Conservation (phyloP, 176 grass and related monocot species). For the Themeda triandra region DNA sequence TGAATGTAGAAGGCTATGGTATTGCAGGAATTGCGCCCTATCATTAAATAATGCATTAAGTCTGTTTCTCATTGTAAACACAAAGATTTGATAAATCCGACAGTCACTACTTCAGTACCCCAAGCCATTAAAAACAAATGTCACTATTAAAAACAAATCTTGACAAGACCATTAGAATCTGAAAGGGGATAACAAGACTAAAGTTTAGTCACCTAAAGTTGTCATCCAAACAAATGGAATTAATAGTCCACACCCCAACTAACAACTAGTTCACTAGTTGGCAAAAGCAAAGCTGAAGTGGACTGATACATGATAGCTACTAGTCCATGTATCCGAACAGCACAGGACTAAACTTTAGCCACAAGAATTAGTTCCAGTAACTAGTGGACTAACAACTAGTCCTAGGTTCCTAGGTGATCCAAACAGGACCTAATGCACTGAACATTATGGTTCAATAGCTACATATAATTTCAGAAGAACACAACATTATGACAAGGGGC, state of each 20-base stretch:
- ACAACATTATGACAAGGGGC: not conserved
- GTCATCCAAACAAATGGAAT: not conserved
- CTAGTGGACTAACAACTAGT: not conserved
- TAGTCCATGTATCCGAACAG: not conserved
- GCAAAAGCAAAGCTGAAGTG: not conserved
- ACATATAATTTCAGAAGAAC: not conserved
- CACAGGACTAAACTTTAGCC: not conserved
- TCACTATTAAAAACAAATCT: not conserved
- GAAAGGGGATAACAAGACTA: not conserved
- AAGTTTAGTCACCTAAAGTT: not conserved
- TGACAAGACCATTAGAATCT: not conserved
- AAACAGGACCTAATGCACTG: not conserved
- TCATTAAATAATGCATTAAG: slow-evolving; percentile 2
- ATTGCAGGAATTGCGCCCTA: too few relatives aligned
- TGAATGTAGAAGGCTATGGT: not conserved
- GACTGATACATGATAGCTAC: not conserved
- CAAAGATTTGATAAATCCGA: not conserved
- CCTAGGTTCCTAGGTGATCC: not conserved
- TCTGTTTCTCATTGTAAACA: not conserved
- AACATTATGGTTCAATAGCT: not conserved
- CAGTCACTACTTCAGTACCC: not conserved
- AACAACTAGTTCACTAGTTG: not conserved
- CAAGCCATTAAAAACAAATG: not conserved
- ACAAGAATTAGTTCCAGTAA: not conserved
- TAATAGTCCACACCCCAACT: not conserved